phyloP scores from a whole-genome alignment of 2,329 filamentous ascomycete species.

The Verticillium isaacii region DNA sequence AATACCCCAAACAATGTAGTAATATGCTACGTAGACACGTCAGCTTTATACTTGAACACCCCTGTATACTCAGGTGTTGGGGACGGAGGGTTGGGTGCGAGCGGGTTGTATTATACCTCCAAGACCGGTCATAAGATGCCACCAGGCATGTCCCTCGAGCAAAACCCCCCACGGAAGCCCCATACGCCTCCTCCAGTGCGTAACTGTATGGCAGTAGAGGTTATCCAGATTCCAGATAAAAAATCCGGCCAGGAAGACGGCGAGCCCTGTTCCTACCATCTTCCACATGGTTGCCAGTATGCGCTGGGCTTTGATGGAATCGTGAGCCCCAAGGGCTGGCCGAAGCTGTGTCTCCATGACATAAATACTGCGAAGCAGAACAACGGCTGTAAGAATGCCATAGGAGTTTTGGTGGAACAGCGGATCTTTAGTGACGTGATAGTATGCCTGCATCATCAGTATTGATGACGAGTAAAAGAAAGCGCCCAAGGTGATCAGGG shows the following conservation, averaged over 20 bases:
- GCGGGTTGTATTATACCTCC: conserved; percentile 33
- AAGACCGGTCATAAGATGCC: conserved; percentile 76
- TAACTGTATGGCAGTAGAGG: conserved; percentile 62
- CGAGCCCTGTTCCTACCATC: conserved; percentile 63
- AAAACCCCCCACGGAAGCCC: conserved; percentile 77
- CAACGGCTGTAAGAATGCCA: conserved; percentile 61
- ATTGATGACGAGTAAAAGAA: not conserved
- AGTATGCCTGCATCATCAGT: conserved; percentile 38
- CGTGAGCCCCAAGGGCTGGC: conserved; percentile 40
- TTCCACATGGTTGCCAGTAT: conserved; percentile 65
- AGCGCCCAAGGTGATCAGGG: conserved; percentile 27
- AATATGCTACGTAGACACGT: conserved; percentile 45
- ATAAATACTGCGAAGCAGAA: conserved; percentile 66
- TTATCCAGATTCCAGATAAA: conserved; percentile 77
- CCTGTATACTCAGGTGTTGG: too few species aligned
- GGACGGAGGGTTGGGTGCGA: not conserved
- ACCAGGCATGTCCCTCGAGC: conserved; percentile 53
- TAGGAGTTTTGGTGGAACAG: conserved; percentile 80
- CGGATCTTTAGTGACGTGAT: conserved; percentile 78
- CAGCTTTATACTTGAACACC: conserved; percentile 31
- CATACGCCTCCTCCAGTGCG: conserved; percentile 60
- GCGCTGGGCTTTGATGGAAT: conserved; percentile 41
- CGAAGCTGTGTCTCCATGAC: conserved; percentile 57
- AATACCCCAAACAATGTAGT: conserved; percentile 78
- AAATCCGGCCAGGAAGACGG: conserved; percentile 70